Conservation (phyloP, 1,139 yeast species). For the Debaryomyces psychrophilus region DNA sequence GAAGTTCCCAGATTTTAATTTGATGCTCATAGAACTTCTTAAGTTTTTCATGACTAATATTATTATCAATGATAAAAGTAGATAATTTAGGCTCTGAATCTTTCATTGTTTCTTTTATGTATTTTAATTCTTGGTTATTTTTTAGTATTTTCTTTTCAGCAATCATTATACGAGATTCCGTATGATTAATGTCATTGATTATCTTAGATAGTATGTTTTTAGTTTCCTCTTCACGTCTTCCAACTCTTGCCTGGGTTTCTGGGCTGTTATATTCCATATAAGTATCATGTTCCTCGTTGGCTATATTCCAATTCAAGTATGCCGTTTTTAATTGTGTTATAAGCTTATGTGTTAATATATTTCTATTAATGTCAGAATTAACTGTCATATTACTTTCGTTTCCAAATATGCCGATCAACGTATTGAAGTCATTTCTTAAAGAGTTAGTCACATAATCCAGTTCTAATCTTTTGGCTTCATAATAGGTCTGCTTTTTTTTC, state of each 20-base stretch:
- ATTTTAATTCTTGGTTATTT: constrained; percentile 36
- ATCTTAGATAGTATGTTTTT: constrained; percentile 31
- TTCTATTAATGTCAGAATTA: constrained; percentile 23
- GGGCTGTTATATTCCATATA: constrained; percentile 27
- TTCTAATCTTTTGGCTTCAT: constrained; percentile 65
- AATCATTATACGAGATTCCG: constrained; percentile 43
- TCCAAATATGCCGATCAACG: constrained; percentile 55
- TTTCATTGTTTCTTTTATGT: constrained; percentile 23
- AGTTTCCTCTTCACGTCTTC: constrained; percentile 38
- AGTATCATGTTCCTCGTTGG: constrained; percentile 32
- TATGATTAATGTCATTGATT: constrained; percentile 41
- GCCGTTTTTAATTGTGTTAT: constrained; percentile 40
- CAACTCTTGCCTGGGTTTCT: constrained; percentile 28
- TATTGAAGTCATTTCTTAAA: constrained; percentile 57
- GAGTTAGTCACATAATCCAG: constrained; percentile 73
- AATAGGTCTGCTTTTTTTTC: constrained; percentile 48
- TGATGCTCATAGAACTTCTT: constrained; percentile 29
- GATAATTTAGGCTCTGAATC: constrained; percentile 25
- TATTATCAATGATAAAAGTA: constrained; percentile 20
- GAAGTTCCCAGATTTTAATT: constrained; percentile 42
- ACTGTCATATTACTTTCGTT: constrained; percentile 17
- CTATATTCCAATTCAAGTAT: constrained; percentile 28
- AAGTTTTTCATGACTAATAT: constrained; percentile 22
- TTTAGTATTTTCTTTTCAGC: constrained; percentile 44
- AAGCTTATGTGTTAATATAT: constrained; percentile 40